Evolutionary conservation across 129 eudicot genomes (phyloP).

Genomic region (Artemisia argyi): DNA sequence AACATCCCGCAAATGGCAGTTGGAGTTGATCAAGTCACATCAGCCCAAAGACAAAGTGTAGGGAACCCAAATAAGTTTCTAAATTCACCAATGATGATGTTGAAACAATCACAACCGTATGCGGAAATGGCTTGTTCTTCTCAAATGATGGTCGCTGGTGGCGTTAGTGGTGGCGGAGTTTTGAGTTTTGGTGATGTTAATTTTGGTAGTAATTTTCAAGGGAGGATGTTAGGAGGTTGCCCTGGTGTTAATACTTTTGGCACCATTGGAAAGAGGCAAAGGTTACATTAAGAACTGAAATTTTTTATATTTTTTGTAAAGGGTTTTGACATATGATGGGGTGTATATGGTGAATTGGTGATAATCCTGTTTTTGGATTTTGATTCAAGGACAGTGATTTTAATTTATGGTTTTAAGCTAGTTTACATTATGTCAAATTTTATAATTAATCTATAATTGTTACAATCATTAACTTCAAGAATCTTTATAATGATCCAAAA

Average conservation of each 20-base stretch:
- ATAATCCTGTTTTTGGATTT: slow-evolving; percentile 36
- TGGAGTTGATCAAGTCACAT: slow-evolving; percentile 15
- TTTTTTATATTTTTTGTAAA: slow-evolving; percentile 30
- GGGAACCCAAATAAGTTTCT: not conserved
- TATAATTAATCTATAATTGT: not conserved
- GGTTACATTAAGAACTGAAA: slow-evolving; percentile 37
- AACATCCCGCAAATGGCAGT: slow-evolving; percentile 49
- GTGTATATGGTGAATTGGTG: slow-evolving; percentile 46
- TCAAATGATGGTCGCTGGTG: slow-evolving; percentile 36
- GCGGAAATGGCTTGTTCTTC: slow-evolving; percentile 46
- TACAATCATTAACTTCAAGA: not conserved
- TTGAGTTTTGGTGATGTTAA: slow-evolving; percentile 38
- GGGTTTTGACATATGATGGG: slow-evolving; percentile 35
- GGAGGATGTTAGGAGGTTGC: slow-evolving; percentile 33
- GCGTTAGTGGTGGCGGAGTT: slow-evolving; percentile 2
- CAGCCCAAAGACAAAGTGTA: slow-evolving; percentile 6
- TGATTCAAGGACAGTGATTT: slow-evolving; percentile 18
- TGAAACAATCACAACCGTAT: slow-evolving; percentile 35
- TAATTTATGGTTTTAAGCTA: slow-evolving; percentile 12
- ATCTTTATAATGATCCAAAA: slow-evolving; percentile 11
- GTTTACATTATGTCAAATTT: slow-evolving; percentile 7
- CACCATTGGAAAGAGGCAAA: slow-evolving; percentile 53
- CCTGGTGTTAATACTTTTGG: slow-evolving; percentile 28
- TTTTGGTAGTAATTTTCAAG: slow-evolving; percentile 34
- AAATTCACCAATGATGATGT: slow-evolving; percentile 8